Base-by-base conservation (phyloP, 148 eudicot genomes). In the Polygonum aviculare region DNA sequence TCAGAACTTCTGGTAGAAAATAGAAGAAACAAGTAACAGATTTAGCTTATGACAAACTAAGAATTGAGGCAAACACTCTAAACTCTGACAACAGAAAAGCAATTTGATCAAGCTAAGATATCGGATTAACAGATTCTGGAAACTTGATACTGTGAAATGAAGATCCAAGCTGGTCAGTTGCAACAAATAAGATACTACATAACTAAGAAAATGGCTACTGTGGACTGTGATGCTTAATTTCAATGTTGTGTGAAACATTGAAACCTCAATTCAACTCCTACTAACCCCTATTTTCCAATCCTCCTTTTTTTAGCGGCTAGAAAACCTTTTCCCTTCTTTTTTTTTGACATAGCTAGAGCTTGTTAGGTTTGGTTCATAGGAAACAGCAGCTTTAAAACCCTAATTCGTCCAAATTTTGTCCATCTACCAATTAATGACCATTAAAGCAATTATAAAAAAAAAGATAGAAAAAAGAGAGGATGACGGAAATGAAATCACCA, bases 321-420 rank as follows among this genome's bases (percentile, higher is more conserved):
- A 51, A 51, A 12, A 5, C 16, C 11, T 16, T n/a, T 51, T 51
- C 19, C 19, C 21, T 51, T 51, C 16, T 51, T 26, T 5, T 60
- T 60, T 51, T 26, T 62, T 62, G 12, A 33, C 69, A 62, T 62
- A 62, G 69, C 26, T 54, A 54, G 26, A 26, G 60, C 60, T n/a
- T 21, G 26, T n/a, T 54, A 5, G 22, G 60, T n/a, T n/a, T n/a
- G 60, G 19, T 54, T 50, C n/a, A 15, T 31, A 35, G 31, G 16
- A 62, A 26, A n/a, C 60, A 62, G 69, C 3, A 26, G 26, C 35
- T 36, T 38, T 35, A 7, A 16, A 67, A 67, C 41, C 72, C 71
- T 67, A 67, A 38, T 67, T 67, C 45, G 72, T 67, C 38, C 72
- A 36, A 67, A 67, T 67, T 63, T 67, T 1, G 70, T 26, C 70